Base-by-base conservation (phyloP, 2,329 filamentous ascomycete genomes). In the Xylariaceae sp. region DNA sequence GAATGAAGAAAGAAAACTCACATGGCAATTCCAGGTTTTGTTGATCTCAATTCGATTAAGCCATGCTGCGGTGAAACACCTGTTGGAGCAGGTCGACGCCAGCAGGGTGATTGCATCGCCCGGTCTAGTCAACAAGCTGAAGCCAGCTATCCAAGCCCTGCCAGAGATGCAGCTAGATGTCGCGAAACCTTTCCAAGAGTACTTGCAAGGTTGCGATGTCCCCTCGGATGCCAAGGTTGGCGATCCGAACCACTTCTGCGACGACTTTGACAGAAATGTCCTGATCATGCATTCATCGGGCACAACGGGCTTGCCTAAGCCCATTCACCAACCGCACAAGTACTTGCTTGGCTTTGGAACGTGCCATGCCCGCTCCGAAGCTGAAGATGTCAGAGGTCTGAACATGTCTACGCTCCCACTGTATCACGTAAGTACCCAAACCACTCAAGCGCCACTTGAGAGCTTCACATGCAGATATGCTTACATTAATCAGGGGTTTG, bases 271-370 rank as follows among this genome's bases (percentile, higher is more conserved):
- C 55, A 60, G 59, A 4, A 61, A 68, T 17, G 37, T 44, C 17
- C 9, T 73, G 18, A 65, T 73, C 23, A 59, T 74, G 6, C 72
- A 74, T 57, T 72, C 70, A 1, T 73, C 72, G 0, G 72, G 72
- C 0, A 72, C 71, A 1, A 74, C 72, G 0, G 72, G 72, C 30
- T 51, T 72, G 10, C 72, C 73, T 4, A 74, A 74, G 55, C 68
- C 72, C 5, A 74, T 74, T 7, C 9, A 11, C 1, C 44, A 47
- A 18, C 44, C 44, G 44, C 44, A 47, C 44, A 47, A 47, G 15
- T 47, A n/a, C 44, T 5, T 47, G n/a, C 44, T 47, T 47, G 15
- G 3, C 44, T 15, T n/a, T 13, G 13, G 11, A 5, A 47, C 10
- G 11, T 47, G 44, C 15, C 13, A 47, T 15, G 15, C 15, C 15